Conservation (phyloP, 208 protist species). For the Kentomonas sorsogonicus region DNA sequence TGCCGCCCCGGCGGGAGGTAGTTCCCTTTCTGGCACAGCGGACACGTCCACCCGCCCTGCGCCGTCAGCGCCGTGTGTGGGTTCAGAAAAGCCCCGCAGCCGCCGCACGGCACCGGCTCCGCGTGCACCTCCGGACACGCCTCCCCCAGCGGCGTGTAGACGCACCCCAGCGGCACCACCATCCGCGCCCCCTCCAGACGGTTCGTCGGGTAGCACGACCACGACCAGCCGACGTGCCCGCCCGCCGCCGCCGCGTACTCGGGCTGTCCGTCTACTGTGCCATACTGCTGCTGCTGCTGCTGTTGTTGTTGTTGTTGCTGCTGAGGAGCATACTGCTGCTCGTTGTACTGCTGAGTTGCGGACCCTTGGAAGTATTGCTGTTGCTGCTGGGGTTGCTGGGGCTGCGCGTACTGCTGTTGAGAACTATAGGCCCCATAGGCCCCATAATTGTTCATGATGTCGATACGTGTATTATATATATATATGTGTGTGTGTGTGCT, state of each 20-base stretch:
- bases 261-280: conserved; percentile 5
- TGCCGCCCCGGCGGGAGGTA: conserved; percentile 5
- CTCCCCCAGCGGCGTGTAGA: conserved; percentile 95
- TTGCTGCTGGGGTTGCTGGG: conserved; percentile 26
- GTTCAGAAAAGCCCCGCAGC: conserved; percentile 93
- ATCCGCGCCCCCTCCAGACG: conserved; percentile 93
- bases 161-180: conserved; percentile 93
- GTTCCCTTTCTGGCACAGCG: conserved; percentile 94
- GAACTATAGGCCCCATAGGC: not conserved
- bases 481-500: too few relatives aligned
- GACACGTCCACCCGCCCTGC: too few relatives aligned
- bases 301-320: conserved; percentile 25
- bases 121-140: conserved; percentile 83
- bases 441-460: not conserved
- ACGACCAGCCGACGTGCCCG: conserved; percentile 87
- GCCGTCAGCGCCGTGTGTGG: conserved; percentile 87
- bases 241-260: conserved; percentile 7
- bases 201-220: conserved; percentile 93
- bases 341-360: conserved; percentile 17
- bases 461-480: too few relatives aligned
- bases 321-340: conserved; percentile 8
- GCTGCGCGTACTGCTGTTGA: conserved; percentile 14
- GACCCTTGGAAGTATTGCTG: conserved; percentile 11
- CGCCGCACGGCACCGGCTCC: conserved; percentile 91
- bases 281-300: too few relatives aligned